Evolutionary conservation across 2,329 filamentous ascomycete genomes (phyloP).

Genomic region (Cytospora leucostoma): DNA sequence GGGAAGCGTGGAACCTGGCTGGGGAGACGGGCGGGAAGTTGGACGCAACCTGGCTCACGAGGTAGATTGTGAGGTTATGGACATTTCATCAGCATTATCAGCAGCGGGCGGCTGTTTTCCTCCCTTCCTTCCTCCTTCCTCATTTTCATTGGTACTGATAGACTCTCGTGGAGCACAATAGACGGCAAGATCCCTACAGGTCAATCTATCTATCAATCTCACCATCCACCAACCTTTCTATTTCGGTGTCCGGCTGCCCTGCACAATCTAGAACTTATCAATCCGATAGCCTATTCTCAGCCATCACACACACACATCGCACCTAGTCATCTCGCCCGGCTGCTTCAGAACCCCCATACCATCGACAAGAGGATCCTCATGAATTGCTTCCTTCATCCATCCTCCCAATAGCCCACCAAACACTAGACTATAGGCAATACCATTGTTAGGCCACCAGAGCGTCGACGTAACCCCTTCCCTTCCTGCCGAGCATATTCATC

Average conservation of each 20-base stretch:
- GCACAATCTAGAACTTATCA: slow-evolving; percentile 24
- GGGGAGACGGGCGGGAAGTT: slow-evolving; percentile 36
- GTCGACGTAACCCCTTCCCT: slow-evolving; percentile 18
- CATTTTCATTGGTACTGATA: not conserved
- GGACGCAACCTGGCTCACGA: slow-evolving; percentile 27
- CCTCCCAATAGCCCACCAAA: too few species aligned
- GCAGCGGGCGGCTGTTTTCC: not conserved
- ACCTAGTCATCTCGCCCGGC: slow-evolving; percentile 16
- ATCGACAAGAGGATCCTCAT: too few species aligned
- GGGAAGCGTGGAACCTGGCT: slow-evolving; percentile 59
- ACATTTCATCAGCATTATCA: not conserved
- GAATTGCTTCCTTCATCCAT: too few species aligned
- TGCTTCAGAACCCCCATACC: slow-evolving; percentile 12
- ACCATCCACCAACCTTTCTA: not conserved
- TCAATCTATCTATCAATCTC: not conserved
- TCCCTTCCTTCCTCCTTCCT: not conserved
- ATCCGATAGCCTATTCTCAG: slow-evolving; percentile 20
- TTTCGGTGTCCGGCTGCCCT: slow-evolving; percentile 19
- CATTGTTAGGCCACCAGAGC: slow-evolving; percentile 7
- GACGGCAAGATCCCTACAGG: not conserved
- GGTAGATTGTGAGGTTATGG: slow-evolving; percentile 6
- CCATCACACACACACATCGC: slow-evolving; percentile 10
- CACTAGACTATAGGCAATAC: too few species aligned
- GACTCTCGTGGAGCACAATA: not conserved
- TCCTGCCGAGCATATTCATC: not conserved